Evolutionary conservation across 345 rosid species (phyloP).

Genomic region (Arabis hirsuta): DNA sequence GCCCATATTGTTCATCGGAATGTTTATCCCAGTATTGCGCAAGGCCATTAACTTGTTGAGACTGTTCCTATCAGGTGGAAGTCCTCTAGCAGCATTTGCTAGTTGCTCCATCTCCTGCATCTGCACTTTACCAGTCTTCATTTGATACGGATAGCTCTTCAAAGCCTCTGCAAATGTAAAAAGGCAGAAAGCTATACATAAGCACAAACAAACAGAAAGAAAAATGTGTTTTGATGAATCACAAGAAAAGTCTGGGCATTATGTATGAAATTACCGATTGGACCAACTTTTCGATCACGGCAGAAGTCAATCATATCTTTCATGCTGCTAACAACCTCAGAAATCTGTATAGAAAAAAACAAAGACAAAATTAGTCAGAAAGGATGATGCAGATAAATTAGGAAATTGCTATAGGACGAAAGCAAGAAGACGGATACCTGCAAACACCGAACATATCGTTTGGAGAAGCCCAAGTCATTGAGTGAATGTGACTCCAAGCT

Average conservation of each 20-base stretch:
- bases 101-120: slow-evolving; percentile 92
- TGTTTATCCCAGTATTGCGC: slow-evolving; percentile 61
- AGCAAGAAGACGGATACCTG: slow-evolving; percentile 60
- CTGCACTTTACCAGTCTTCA: slow-evolving; percentile 62
- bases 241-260: not conserved
- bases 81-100: slow-evolving; percentile 68
- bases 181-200: not conserved
- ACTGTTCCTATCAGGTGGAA: slow-evolving; percentile 77
- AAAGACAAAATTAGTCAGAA: not conserved
- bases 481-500: slow-evolving; percentile 88
- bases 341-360: slow-evolving; percentile 20
- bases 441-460: slow-evolving; percentile 92
- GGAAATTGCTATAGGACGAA: slow-evolving; percentile 2
- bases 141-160: slow-evolving; percentile 75
- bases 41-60: slow-evolving; percentile 81
- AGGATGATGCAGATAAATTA: slow-evolving; percentile 19
- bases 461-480: slow-evolving; percentile 93
- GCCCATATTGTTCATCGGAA: slow-evolving; percentile 54
- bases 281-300: slow-evolving; percentile 49
- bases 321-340: slow-evolving; percentile 50
- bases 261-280: slow-evolving; percentile 34
- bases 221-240: not conserved
- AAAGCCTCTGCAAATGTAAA: slow-evolving; percentile 71
- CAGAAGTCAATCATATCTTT: slow-evolving; percentile 86
- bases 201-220: slow-evolving; percentile 14